Evolutionary conservation across 345 rosid species (phyloP), one percentile per base, ranked within the genome.

Genomic region (Bruguiera sexangula): DNA sequence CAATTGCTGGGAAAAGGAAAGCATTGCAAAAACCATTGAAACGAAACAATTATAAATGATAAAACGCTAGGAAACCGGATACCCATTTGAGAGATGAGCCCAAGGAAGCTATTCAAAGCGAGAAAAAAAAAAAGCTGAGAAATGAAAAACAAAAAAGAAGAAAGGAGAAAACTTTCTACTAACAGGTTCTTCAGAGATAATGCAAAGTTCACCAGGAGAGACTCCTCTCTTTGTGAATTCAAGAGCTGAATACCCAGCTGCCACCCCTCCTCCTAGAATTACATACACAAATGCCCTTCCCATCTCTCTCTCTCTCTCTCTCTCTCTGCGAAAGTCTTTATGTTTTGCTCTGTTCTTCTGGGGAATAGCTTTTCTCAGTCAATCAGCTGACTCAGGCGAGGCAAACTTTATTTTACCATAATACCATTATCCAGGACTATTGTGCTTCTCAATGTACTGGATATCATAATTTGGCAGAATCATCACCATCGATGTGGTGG

Each of bases 251-350:
- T 92, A 95, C 6, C 99, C 99, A 78, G 96, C 96, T 39, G 96
- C 88, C 8, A 95, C 99, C 26, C 97, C 99, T 63, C 99, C 99
- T 43, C 99, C 99, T 2, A 95, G 79, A 67, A 92, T 92, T 66
- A 95, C 99, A 79, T 90, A 95, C 39, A 88, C 92, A 73, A 90
- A 95, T 36, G 94, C 99, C 83, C 99, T 92, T 71, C 97, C 99
- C 97, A 94, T 94, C 74, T 53, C 70, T 67, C 65, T 36, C 63
- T 27, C 50, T 62, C 56, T 56, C 59, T 48, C 43, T 9, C 15
- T 9, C 19, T 60, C 29, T 27, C 9, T 3, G 1, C 21, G 22
- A 29, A n/a, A 36, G 52, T 24, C 24, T 2, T 16, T 56, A 31
- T 68, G 8, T 51, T 26, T 59, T 10, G 20, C 63, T 57, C 9